Evolutionary conservation across 768 basidiomycete species (phyloP), one percentile per base, ranked within the genome.

Genomic region (Suillus bovinus): DNA sequence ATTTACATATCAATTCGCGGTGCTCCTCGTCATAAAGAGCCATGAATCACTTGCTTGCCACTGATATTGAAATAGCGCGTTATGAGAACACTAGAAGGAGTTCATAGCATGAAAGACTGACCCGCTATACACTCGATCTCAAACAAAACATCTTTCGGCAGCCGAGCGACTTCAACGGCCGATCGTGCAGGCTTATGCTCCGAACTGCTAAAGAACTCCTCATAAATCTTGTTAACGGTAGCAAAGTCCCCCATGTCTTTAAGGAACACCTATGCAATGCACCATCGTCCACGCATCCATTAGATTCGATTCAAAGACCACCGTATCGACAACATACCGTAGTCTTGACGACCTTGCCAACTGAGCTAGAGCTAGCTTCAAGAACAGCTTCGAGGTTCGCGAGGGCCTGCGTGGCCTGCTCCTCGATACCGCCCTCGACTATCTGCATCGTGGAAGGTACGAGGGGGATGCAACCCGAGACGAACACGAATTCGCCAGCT

Each of bases 101-200:
- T 5, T 38, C 53, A 24, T 24, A 7, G 39, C 17, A 16, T 10
- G 4, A 1, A 2, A 17, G 34, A 38, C 54, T 68, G 88, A 89
- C 87, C 89, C 14, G 88, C 93, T 74, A 95, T 90, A 63, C 86
- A 88, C 76, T 99, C 96, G 60, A 99, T 85, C 82, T 99, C 96
- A 57, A 97, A 87, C 39, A 96, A 80, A 10, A 93, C 96, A 69
- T 94, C 92, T 73, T 89, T 93, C 11, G 96, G 96, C 59, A 99
- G 82, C 50, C 93, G 82, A 38, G 89, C 80, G 36, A 94, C 93
- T 79, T 98, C 94, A 58, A 99, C 93, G 36, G 91, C 87, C 34
- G 94, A 94, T 64, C 97, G 82, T 4, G 97, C 95, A 53, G 97
- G 96, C 76, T 92, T 95, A 79, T 96, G 92, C 36, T 85, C 82